Percentiles rank a stretch among this genome's conserved stretches.
Conservation (phyloP, 179 eudicot species). For the Amaranthus tricolor region DNA sequence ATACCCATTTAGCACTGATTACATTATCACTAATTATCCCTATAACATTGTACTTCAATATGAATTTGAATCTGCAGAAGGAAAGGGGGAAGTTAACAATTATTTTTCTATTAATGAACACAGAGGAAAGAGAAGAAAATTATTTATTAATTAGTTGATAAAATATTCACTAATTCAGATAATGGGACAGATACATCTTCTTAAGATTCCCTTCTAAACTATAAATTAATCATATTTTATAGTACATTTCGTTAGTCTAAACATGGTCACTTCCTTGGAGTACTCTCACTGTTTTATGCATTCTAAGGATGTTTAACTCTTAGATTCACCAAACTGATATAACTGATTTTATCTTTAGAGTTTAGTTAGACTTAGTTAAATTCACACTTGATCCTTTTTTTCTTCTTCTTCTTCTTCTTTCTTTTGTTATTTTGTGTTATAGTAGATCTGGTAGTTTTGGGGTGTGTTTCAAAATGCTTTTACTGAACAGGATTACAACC, state of each 20-base stretch:
- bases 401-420: too few relatives aligned
- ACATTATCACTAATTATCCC: too few relatives aligned
- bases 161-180: neutral
- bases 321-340: neutral
- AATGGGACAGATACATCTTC: neutral
- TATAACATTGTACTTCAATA: too few relatives aligned
- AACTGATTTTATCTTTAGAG: neutral
- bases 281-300: neutral
- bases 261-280: constrained; percentile 1
- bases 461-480: neutral
- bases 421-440: neutral
- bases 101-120: neutral
- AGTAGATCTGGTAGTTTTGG: neutral
- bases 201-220: constrained; percentile 2
- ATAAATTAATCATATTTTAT: neutral
- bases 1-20: too few relatives aligned
- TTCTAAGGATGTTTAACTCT: neutral
- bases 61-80: neutral
- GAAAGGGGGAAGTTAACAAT: neutral
- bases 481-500: neutral
- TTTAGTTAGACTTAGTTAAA: neutral
- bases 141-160: neutral
- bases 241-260: neutral
- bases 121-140: neutral
- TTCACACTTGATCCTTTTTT: too few relatives aligned